phyloP scores from a whole-genome alignment of 345 rosid species.

The Stellera chamaejasme region DNA sequence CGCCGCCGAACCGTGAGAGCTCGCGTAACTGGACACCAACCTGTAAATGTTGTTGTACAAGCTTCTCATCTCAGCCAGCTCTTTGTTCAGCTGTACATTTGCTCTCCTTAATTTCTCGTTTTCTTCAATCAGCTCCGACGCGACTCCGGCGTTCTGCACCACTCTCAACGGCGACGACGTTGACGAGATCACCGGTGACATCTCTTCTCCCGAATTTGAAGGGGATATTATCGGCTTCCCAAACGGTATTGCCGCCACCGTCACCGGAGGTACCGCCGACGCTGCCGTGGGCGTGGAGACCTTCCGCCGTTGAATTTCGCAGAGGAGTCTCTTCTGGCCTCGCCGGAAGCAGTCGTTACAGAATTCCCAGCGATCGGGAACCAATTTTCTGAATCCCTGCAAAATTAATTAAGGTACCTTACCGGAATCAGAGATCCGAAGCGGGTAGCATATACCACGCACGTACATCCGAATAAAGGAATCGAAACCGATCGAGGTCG shows the following conservation, averaged over 20 bases:
- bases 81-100: slow-evolving; percentile 51
- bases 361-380: slow-evolving; percentile 96
- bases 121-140: slow-evolving; percentile 55
- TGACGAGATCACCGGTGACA: slow-evolving; percentile 33
- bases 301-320: slow-evolving; percentile 86
- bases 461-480: neutral
- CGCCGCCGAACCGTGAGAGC: slow-evolving; percentile 12
- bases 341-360: slow-evolving; percentile 66
- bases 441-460: too few species aligned
- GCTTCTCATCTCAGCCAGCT: slow-evolving; percentile 59
- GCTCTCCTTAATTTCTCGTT: slow-evolving; percentile 68
- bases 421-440: neutral
- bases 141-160: slow-evolving; percentile 16
- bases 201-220: slow-evolving; percentile 55
- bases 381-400: slow-evolving; percentile 79
- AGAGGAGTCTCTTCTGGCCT: slow-evolving; percentile 60
- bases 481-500: neutral
- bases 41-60: slow-evolving; percentile 48
- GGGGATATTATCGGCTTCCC: slow-evolving; percentile 35
- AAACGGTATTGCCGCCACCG: slow-evolving; percentile 24
- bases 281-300: slow-evolving; percentile 17
- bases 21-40: slow-evolving; percentile 43
- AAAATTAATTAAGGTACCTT: neutral
- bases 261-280: neutral
- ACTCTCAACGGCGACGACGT: slow-evolving; percentile 29